Conservation (phyloP, 2,329 filamentous ascomycete genomes). For the Bipolaris victoriae region DNA sequence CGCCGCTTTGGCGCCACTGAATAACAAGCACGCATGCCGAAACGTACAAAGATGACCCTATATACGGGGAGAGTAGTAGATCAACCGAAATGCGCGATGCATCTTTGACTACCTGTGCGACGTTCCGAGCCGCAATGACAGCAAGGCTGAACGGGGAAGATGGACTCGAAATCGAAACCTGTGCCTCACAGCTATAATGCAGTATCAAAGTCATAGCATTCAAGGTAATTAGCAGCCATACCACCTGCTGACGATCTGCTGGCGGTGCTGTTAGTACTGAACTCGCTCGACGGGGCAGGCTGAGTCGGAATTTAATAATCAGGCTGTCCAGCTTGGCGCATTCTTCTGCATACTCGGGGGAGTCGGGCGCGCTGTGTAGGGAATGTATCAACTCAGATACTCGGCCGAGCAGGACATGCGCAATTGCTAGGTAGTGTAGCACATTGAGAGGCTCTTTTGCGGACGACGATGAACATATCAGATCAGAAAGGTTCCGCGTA, state of each 20-base stretch:
- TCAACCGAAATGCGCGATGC: slow-evolving; percentile 34
- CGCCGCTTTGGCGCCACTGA: slow-evolving; percentile 32
- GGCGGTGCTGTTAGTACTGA: slow-evolving; percentile 29
- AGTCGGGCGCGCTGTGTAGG: slow-evolving; percentile 30
- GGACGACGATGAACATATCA: slow-evolving; percentile 20
- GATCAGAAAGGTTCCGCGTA: slow-evolving; percentile 27
- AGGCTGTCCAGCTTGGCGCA: slow-evolving; percentile 32
- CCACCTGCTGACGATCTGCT: slow-evolving; percentile 25
- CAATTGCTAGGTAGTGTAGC: slow-evolving; percentile 33
- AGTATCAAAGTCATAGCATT: slow-evolving; percentile 35
- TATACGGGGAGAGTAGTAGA: slow-evolving; percentile 33
- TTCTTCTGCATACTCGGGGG: slow-evolving; percentile 32
- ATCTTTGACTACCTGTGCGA: slow-evolving; percentile 36
- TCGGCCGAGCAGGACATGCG: slow-evolving; percentile 39
- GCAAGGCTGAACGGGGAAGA: slow-evolving; percentile 21
- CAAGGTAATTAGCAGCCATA: slow-evolving; percentile 37
- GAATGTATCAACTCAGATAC: slow-evolving; percentile 37
- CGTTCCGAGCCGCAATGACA: slow-evolving; percentile 35
- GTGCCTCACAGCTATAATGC: slow-evolving; percentile 24
- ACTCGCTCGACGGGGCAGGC: slow-evolving; percentile 31
- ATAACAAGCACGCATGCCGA: slow-evolving; percentile 36
- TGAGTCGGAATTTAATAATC: slow-evolving; percentile 36
- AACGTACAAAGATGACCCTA: slow-evolving; percentile 32
- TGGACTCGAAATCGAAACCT: slow-evolving; percentile 1
- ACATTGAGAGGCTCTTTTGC: slow-evolving; percentile 24